Percentiles rank a stretch among this genome's conserved stretches.
phyloP scores from a whole-genome alignment of 805 yeast species.

The Candida manassasensis region DNA sequence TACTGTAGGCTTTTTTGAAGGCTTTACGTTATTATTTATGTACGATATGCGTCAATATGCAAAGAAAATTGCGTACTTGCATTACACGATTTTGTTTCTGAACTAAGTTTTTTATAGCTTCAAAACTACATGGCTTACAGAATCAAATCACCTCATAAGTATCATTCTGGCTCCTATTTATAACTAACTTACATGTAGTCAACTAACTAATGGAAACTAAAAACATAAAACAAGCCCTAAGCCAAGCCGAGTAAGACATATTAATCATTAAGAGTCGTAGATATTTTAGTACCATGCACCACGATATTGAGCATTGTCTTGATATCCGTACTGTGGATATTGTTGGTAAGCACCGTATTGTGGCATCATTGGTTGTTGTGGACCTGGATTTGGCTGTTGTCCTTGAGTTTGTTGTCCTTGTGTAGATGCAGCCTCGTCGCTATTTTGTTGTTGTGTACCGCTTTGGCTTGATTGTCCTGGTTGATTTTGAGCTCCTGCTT shows the following conservation, averaged over 20 bases:
- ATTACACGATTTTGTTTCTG: too few relatives aligned
- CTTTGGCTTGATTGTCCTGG: slow-evolving; percentile 3
- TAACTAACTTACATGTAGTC: slow-evolving; percentile 1
- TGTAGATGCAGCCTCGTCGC: slow-evolving; percentile 1
- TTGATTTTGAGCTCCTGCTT: slow-evolving; percentile 6
- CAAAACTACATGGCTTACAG: not conserved
- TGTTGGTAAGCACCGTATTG: slow-evolving; percentile 45
- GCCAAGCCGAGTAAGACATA: not conserved
- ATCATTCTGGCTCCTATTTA: not conserved
- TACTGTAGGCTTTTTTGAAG: too few relatives aligned
- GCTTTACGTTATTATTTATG: too few relatives aligned
- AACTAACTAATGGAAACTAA: slow-evolving; percentile 3
- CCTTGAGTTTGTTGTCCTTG: slow-evolving; percentile 14
- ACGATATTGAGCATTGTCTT: slow-evolving; percentile 39
- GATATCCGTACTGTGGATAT: slow-evolving; percentile 45
- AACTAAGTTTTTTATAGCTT: too few relatives aligned
- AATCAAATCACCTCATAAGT: not conserved
- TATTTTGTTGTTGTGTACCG: slow-evolving; percentile 6
- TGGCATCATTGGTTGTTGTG: slow-evolving; percentile 37
- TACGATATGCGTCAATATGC: too few relatives aligned
- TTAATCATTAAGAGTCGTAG: slow-evolving; percentile 5
- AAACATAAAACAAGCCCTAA: slow-evolving; percentile 1
- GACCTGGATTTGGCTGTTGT: slow-evolving; percentile 24
- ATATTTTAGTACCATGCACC: slow-evolving; percentile 35
- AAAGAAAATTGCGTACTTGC: too few relatives aligned